These are phyloP conservation scores for Wickerhamiella kurtzmanii DNA, from an alignment of 805 yeast genomes.

Conservation along the genomic window DNA sequence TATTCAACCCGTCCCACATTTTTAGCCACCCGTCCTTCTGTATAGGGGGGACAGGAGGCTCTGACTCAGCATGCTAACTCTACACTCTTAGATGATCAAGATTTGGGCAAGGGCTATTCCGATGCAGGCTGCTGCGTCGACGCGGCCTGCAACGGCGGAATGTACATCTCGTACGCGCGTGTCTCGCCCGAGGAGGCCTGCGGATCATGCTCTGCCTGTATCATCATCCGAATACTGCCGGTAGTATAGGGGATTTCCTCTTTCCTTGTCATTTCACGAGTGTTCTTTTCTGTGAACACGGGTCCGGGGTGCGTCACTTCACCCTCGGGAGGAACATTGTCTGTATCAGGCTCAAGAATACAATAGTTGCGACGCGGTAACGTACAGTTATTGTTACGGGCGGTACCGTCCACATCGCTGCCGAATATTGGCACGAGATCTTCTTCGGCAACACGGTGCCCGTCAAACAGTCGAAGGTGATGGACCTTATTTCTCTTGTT, in stretches of 20 bases:
- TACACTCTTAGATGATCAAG: background rate
- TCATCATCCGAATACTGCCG: constrained; percentile 49
- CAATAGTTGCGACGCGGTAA: constrained; percentile 46
- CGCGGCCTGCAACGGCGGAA: constrained; percentile 34
- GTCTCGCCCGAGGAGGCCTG: constrained; percentile 38
- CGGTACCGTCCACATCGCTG: constrained; percentile 41
- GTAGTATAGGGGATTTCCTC: constrained; percentile 8
- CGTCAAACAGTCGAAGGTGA: constrained; percentile 27
- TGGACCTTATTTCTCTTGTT: constrained; percentile 57
- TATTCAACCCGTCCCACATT: too few species aligned
- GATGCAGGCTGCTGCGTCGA: background rate
- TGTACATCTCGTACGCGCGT: constrained; percentile 50
- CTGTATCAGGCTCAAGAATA: constrained; percentile 26
- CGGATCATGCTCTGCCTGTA: constrained; percentile 60
- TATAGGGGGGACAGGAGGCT: background rate
- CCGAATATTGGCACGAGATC: constrained; percentile 65
- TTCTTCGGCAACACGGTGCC: constrained; percentile 37
- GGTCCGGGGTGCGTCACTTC: constrained; percentile 12
- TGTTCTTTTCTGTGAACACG: constrained; percentile 7
- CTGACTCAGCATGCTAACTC: background rate
- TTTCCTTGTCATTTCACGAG: constrained; percentile 6
- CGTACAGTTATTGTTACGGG: constrained; percentile 38
- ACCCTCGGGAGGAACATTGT: constrained; percentile 4
- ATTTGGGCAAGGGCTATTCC: background rate
- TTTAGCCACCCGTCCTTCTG: background rate